A percentile compares a stretch with the other conserved stretches of the same genome.
These are phyloP conservation scores for Fusarium aywerte DNA, from an alignment of 2,329 filamentous ascomycete species.

Conservation along the genomic window DNA sequence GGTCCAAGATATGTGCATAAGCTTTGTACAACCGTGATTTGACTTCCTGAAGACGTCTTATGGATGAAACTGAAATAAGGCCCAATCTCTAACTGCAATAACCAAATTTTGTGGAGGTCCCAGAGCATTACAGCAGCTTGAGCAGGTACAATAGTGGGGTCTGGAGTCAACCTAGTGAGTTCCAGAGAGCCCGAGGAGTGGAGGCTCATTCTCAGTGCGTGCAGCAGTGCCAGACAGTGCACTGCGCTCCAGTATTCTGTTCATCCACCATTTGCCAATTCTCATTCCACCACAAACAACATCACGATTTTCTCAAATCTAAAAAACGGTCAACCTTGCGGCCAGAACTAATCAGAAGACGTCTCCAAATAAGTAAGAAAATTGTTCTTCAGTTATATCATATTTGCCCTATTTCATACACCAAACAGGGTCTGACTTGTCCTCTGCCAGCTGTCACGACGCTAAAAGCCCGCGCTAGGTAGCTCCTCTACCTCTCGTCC, in stretches of 20 bases:
- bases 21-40: conserved; percentile 10
- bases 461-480: conserved; percentile 26
- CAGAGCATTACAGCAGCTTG: background rate
- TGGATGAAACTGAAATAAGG: conserved; percentile 22
- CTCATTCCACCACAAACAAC: conserved; percentile 14
- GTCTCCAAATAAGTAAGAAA: background rate
- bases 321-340: background rate
- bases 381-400: background rate
- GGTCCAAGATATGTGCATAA: background rate
- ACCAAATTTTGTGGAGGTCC: conserved; percentile 20
- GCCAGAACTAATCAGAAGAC: background rate
- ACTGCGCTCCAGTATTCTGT: background rate
- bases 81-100: conserved; percentile 16
- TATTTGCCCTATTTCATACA: background rate
- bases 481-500: conserved; percentile 17
- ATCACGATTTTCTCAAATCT: background rate
- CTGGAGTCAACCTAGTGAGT: too few species aligned
- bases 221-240: conserved; percentile 21
- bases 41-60: background rate
- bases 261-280: conserved; percentile 6
- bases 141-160: conserved; percentile 1
- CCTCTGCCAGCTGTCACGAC: conserved; percentile 33
- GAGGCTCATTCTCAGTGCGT: conserved; percentile 18
- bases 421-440: conserved; percentile 10
- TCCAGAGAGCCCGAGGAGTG: background rate